Conservation (phyloP, 2,329 filamentous ascomycete genomes). For the Arachnopeziza araneosa region DNA sequence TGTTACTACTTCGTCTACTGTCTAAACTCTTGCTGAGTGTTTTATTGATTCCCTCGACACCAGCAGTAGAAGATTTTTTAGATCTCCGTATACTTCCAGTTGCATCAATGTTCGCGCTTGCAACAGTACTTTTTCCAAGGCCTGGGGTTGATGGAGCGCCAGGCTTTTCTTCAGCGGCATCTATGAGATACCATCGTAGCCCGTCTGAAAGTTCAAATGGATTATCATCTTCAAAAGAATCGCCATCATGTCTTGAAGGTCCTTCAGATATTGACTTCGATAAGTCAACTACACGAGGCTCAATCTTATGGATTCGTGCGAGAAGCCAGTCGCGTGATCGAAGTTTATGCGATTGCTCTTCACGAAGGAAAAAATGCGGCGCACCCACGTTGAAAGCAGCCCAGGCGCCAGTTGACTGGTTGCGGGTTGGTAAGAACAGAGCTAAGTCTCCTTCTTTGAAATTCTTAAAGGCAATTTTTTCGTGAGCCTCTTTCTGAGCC, state of each 20-base stretch:
- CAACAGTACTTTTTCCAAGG: constrained; percentile 85
- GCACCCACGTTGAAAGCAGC: constrained; percentile 97
- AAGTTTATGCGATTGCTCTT: constrained; percentile 83
- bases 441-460: constrained; percentile 97
- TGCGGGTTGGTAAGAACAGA: constrained; percentile 87
- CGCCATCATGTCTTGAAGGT: constrained; percentile 30
- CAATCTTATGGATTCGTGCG: constrained; percentile 82
- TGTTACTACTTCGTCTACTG: constrained; percentile 82
- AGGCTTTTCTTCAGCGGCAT: constrained; percentile 88
- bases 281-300: constrained; percentile 89
- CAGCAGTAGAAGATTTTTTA: constrained; percentile 38
- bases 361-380: constrained; percentile 92
- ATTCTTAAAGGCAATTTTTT: constrained; percentile 91
- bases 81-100: constrained; percentile 61
- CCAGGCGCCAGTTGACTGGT: constrained; percentile 92
- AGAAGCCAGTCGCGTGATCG: constrained; percentile 91
- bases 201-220: constrained; percentile 96
- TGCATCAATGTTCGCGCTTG: constrained; percentile 80
- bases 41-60: constrained; percentile 68
- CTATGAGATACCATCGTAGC: constrained; percentile 90
- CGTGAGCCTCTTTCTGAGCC: constrained; percentile 78
- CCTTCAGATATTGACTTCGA: constrained; percentile 59
- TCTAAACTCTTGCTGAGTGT: constrained; percentile 84
- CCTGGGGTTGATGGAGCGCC: constrained; percentile 89
- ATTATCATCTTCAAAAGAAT: constrained; percentile 78